Evolutionary conservation across 116 monocot species (phyloP).

Genomic region (Phalaenopsis hybrid): DNA sequence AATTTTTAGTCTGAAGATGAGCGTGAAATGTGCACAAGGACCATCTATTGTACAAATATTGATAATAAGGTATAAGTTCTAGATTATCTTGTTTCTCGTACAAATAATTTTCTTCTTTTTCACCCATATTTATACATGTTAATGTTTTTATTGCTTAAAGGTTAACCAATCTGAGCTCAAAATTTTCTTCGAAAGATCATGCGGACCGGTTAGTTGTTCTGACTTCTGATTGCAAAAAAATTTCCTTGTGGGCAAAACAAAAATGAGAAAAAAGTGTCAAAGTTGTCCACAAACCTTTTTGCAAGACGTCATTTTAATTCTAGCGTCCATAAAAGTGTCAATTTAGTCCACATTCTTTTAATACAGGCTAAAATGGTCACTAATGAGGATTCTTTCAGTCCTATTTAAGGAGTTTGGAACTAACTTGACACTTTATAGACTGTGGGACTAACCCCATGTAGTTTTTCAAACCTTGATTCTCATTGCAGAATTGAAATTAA

Average conservation of each 20-base stretch:
- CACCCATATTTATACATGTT: neutral
- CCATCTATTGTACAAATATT: slow-evolving; percentile 95
- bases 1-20: slow-evolving; percentile 71
- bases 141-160: slow-evolving; percentile 22
- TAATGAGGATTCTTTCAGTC: no score
- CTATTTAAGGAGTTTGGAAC: no score
- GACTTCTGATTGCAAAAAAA: neutral
- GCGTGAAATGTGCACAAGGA: slow-evolving; percentile 82
- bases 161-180: slow-evolving; percentile 69
- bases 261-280: no score
- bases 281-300: no score
- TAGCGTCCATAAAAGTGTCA: no score
- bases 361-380: no score
- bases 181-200: slow-evolving; percentile 74
- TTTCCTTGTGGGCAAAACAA: neutral
- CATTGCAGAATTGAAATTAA: neutral
- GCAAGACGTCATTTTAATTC: no score
- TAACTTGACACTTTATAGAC: no score
- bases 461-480: neutral
- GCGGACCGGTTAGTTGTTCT: slow-evolving; percentile 63
- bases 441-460: no score
- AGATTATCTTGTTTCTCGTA: neutral
- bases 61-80: slow-evolving; percentile 65
- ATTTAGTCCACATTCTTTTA: no score
- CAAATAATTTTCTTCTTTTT: neutral